Evolutionary conservation across 306 rosid species (phyloP), one percentile per base, ranked within the genome.

Genomic region (Adenanthera pavonina): DNA sequence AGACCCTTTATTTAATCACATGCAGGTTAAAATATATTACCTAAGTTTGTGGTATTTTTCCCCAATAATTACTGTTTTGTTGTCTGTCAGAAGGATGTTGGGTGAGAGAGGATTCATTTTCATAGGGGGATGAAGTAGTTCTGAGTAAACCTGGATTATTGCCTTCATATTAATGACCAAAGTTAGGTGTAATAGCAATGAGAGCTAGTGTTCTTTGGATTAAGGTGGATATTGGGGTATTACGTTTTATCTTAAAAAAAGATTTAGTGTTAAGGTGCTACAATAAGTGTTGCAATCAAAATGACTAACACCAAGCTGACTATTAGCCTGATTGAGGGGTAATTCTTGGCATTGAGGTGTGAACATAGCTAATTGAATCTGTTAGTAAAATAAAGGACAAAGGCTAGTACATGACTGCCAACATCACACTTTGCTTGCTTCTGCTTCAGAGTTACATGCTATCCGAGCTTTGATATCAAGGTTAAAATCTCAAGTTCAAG

Each of bases 261-360:
- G 49, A 8, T 10, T 71, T 72, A 11, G 60, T 7, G 15, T 44
- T 54, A 40, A 10, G 76, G 25, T 47, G 34, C 71, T 72, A 68
- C 74, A 14, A 5, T 60, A 51, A 8, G 46, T 17, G 40, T 77
- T 71, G 46, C 76, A 33, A 48, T 77, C 77, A 44, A 51, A 52
- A 36, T 46, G 71, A 70, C 41, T 7, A 11, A 46, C 49, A 46
- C 30, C n/a, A 54, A 54, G 30, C 61, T 30, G 40, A n/a, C 43
- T 33, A 61, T 61, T 30, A 61, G 17, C 3, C 41, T 30, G 34
- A 57, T 61, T 49, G 36, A 43, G 72, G 61, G 76, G 13, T 64
- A 36, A 46, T 67, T 74, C 62, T 44, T 57, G 17, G 17, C 44
- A 34, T 69, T 75, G 51, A 54, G 38, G 72, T 69, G 75, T 69